Evolutionary conservation across 202 grass and related monocot genomes (phyloP), one percentile per base, ranked within the genome.

Genomic region (Digitaria exilis): DNA sequence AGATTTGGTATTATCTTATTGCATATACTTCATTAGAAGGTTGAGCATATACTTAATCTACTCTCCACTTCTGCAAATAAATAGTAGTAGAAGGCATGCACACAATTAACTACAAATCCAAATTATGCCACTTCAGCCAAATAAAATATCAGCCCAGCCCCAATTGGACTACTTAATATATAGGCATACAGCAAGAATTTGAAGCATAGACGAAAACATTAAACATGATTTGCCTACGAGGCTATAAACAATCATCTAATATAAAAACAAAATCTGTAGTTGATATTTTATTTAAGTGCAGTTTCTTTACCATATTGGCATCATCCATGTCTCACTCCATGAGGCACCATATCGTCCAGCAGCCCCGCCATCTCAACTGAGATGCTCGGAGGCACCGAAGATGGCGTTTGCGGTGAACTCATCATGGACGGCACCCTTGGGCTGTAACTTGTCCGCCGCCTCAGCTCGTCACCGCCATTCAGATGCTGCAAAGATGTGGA

Each of bases 311-410:
- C 52, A 74, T 62, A 56, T 43, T 68, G 61, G 4, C 54, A 69
- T 91, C 63, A 90, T 90, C 89, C 83, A 57, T 90, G 83, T 86
- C 92, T 86, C 39, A 93, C 82, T 77, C 84, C 88, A 83, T 91
- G 87, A 78, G 89, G 92, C 71, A 98, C 95, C 39, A 98, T 95
- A 77, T 98, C 95, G 55, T 88, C 95, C 28, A 98, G 84, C 17
- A 98, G 79, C 25, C 95, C 92, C 0, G 35, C 73, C 79, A 84
- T 84, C 55, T 93, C 88, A 24, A 80, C 69, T 0, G 80, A 37
- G 50, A 71, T 29, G 26, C 48, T 67, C 13, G 49, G 74, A 28
- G 88, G 29, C 35, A 55, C 28, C 19, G 46, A 61, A 7, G 84
- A 50, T 18, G 84, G 69, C 42, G 59, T 64, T 17, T 17, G 8